A percentile compares a stretch with the other conserved stretches of the same genome.
phyloP scores from a whole-genome alignment of 768 basidiomycete genomes.

The Pholiota conissans region DNA sequence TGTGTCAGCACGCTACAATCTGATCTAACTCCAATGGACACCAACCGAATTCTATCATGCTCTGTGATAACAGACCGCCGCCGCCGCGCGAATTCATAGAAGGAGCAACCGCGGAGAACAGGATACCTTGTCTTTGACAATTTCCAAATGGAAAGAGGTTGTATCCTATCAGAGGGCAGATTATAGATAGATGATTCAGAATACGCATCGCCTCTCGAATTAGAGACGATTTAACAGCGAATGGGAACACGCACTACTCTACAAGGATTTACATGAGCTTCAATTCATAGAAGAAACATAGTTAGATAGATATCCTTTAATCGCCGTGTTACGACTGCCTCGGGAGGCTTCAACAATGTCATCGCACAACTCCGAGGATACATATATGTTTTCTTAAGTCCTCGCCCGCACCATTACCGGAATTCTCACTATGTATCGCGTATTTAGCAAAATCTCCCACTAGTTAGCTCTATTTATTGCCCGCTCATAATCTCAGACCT shows the following conservation, averaged over 20 bases:
- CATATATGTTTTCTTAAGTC: background rate
- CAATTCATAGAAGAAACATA: background rate
- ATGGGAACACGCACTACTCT: background rate
- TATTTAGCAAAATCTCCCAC: background rate
- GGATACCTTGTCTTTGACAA: background rate
- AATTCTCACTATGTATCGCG: background rate
- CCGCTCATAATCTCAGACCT: background rate
- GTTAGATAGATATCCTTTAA: background rate
- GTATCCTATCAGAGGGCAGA: background rate
- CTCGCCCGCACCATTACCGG: background rate
- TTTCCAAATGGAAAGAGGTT: background rate
- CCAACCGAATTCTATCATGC: too few relatives aligned
- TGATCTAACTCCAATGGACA: too few relatives aligned
- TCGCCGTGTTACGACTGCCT: background rate
- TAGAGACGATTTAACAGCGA: background rate
- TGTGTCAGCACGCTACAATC: too few relatives aligned
- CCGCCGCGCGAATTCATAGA: background rate
- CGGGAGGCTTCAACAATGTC: background rate
- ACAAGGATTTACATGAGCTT: background rate
- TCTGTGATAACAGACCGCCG: background rate
- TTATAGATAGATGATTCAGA: background rate
- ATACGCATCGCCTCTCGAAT: background rate
- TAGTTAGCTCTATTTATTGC: background rate
- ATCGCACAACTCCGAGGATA: background rate
- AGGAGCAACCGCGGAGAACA: background rate